Evolutionary conservation across 1,284 basidiomycete genomes (phyloP), one percentile per base, ranked within the genome.

Genomic region (Trametes versicolor): DNA sequence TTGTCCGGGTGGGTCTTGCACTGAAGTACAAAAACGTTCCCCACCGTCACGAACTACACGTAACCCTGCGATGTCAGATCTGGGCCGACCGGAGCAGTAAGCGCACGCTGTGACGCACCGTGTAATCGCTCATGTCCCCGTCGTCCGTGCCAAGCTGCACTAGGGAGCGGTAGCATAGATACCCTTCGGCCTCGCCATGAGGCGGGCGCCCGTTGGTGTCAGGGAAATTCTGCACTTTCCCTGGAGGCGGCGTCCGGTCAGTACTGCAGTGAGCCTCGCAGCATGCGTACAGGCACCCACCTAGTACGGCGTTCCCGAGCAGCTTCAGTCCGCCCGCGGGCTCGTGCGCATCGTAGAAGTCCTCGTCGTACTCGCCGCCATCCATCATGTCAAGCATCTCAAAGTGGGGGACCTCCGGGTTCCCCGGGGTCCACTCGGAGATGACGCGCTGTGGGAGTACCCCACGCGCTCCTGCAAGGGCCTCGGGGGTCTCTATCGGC

Each of bases 21-120:
- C 23, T 67, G 62, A 37, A 61, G 32, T 21, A 67, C 29, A 47
- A 48, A 67, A 4, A 49, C 62, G 34, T 67, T 67, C 5, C 62
- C 65, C 2, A 43, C 27, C 37, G 37, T 39, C 37, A 17, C 15
- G 10, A 39, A 39, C 37, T 39, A 10, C 10, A 39, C 37, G 37
- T 39, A 17, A 39, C 15, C 12, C 37, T 3, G 37, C 15, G 41
- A 43, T 43, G 41, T 19, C 15, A 39, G 15, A 12, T 10, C 10
- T 12, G 13, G 2, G 15, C 37, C 37, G 37, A 17, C 12, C 37
- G 37, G 15, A n/a, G n/a, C n/a, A n/a, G 21, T 45, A 17, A 56
- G 39, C 23, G 23, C 15, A n/a, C 13, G 10, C 10, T 10, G 10
- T 27, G 37, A 53, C 53, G 29, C 55, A 55, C 32, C 54, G 57